phyloP scores from a whole-genome alignment of 2,329 filamentous ascomycete species.

The Bipolaris zeicola region DNA sequence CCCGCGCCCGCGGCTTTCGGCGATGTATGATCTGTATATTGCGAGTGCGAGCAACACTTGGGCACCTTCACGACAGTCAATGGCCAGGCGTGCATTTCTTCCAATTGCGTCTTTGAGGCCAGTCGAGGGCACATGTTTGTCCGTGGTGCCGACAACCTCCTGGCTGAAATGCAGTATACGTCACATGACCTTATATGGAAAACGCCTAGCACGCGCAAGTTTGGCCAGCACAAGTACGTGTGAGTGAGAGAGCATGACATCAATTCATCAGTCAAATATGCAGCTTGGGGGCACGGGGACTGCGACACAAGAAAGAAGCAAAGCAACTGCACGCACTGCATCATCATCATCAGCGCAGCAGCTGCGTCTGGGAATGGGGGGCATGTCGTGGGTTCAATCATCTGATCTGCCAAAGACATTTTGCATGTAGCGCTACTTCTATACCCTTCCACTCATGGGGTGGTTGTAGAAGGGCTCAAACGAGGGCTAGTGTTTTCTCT shows the following conservation, averaged over 20 bases:
- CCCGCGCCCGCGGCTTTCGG: slow-evolving; percentile 3
- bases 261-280: not conserved
- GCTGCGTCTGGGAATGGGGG: too few relatives aligned
- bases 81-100: not conserved
- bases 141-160: not conserved
- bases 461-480: slow-evolving; percentile 45
- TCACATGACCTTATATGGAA: not conserved
- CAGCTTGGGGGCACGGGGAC: not conserved
- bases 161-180: not conserved
- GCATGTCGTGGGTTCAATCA: not conserved
- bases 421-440: slow-evolving; percentile 39
- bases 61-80: not conserved
- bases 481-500: slow-evolving; percentile 43
- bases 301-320: not conserved
- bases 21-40: slow-evolving; percentile 10
- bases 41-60: not conserved
- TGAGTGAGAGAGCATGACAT: not conserved
- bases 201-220: not conserved
- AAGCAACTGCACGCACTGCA: not conserved
- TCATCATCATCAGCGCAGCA: too few relatives aligned
- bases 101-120: not conserved
- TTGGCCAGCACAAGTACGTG: not conserved
- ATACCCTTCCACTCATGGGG: slow-evolving; percentile 42
- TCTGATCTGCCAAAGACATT: not conserved
- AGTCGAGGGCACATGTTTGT: not conserved